Base-by-base conservation (phyloP, 2,329 filamentous ascomycete species). In the Aspergillus uvarum region DNA sequence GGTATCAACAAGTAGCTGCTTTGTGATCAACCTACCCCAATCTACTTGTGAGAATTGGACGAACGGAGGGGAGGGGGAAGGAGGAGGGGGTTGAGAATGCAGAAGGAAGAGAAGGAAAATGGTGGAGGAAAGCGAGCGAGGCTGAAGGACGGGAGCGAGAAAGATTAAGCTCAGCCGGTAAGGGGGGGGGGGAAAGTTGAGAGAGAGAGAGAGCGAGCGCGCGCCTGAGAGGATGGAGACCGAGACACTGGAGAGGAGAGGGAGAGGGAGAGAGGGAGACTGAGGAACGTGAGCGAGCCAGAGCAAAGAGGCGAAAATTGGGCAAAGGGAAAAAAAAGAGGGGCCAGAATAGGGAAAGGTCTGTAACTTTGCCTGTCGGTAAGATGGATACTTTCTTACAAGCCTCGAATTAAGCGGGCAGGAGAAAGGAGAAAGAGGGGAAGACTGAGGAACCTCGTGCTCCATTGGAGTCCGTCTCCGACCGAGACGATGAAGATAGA, bases 111-210 rank as follows among this genome's bases (percentile, higher is more conserved):
- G 38, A 60, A 55, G 56, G 52, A 49, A 49, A 44, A 42, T 29
- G 42, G 58, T 32, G 51, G 50, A 56, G 55, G 32, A 38, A 47
- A 55, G 31, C 32, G 57, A 56, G 58, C 59, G 56, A 54, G 50
- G 38, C 26, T 47, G 58, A 53, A 62, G 60, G 59, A 42, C 48
- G 51, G 47, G 42, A 51, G 51, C 26, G 24, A 53, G 42, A 55
- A 35, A 52, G 51, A 56, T 59, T 57, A 59, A 59, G 57, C 56
- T 59, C 58, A 55, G 56, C 54, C 52, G 53, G 57, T 51, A 59
- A 62, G 50, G 57, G 53, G 58, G 56, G 59, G 53, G 51, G 54
- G 24, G 55, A 47, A 35, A 54, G 31, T 51, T 29, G 54, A 29
- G 52, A 52, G 16, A 42, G 16, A 3, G 16, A 44, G 16, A 2